Percentiles rank a stretch among this genome's conserved stretches.
phyloP scores from a whole-genome alignment of 306 rosid genomes.

The Rosa multiflora region DNA sequence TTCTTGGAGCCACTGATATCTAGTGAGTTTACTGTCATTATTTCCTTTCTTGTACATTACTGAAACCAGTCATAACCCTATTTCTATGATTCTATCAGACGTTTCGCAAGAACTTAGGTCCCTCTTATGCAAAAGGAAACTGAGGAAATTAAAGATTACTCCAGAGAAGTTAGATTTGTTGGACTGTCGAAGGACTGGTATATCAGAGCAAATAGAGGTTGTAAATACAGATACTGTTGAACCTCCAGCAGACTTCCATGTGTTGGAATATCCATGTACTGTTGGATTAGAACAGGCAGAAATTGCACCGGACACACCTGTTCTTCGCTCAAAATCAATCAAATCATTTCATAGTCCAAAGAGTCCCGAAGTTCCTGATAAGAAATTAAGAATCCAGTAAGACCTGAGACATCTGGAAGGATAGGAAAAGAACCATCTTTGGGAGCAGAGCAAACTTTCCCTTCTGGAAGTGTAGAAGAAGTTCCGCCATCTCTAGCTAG shows the following conservation, averaged over 20 bases:
- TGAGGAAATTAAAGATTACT: conserved; percentile 14
- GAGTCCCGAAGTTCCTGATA: conserved; percentile 34
- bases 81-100: conserved; percentile 49
- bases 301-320: too few relatives aligned
- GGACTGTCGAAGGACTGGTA: too few relatives aligned
- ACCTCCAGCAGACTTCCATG: too few relatives aligned
- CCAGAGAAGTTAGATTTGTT: too few relatives aligned
- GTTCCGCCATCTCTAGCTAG: conserved; percentile 11
- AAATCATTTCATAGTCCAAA: conserved; percentile 37
- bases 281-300: too few relatives aligned
- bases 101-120: conserved; percentile 39
- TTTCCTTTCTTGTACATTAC: conserved; percentile 8
- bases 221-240: too few relatives aligned
- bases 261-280: too few relatives aligned
- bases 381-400: conserved; percentile 12
- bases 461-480: conserved; percentile 24
- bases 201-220: too few relatives aligned
- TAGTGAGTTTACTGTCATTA: conserved; percentile 48
- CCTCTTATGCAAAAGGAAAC: conserved; percentile 38
- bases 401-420: conserved; percentile 33
- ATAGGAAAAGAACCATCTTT: conserved; percentile 21
- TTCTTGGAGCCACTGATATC: conserved; percentile 59
- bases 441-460: conserved; percentile 14
- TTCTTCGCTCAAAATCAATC: too few relatives aligned
- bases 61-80: conserved; percentile 31